Evolutionary conservation across 192 early-diverging fungal species (phyloP), one percentile per base, ranked within the genome.

Genomic region (Chytriomyces confervae): DNA sequence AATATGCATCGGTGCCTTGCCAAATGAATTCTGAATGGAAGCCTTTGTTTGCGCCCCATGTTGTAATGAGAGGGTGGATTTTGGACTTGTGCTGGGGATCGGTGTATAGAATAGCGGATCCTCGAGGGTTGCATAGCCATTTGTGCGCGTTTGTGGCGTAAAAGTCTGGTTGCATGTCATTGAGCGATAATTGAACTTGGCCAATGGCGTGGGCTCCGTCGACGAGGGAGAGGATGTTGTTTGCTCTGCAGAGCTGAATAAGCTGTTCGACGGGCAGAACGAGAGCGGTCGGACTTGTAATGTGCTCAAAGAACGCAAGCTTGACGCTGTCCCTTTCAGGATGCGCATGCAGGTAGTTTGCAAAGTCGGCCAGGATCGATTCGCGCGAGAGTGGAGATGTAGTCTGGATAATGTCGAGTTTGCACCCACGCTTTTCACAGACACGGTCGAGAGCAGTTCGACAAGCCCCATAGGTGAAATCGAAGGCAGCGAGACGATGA

Each of bases 151-250:
- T 85, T 10, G 81, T 81, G 23, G 72, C 74, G 64, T 85, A 85
- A 61, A 77, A 94, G 70, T 94, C 93, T 0, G 91, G 86, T 62
- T 84, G 76, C 16, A 85, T 20, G 18, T 50, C 49, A 16, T 71
- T 44, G 27, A 85, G 77, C 61, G 74, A 43, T 29, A 85, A 62
- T 3, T 66, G 51, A 5, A 84, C 9, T 72, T 81, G 76, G 3
- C 79, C 84, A n/a, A 85, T 82, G 27, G 77, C 72, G 60, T 85
- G 84, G 3, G 84, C 84, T 5, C 80, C 84, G 72, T 85, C 84
- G 20, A 85, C 49, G 73, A 85, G 53, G 7, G 72, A 68, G 20
- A 72, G 44, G 53, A 85, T 79, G 7, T 61, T 65, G 16, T 61
- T 36, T 29, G 72, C 47, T 3, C 62, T 57, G 62, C 81, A 83